A percentile compares a stretch with the other conserved stretches of the same genome.
Evolutionary conservation across 495 filamentous ascomycete species (phyloP).

Genomic region (Xylaria telfairii): DNA sequence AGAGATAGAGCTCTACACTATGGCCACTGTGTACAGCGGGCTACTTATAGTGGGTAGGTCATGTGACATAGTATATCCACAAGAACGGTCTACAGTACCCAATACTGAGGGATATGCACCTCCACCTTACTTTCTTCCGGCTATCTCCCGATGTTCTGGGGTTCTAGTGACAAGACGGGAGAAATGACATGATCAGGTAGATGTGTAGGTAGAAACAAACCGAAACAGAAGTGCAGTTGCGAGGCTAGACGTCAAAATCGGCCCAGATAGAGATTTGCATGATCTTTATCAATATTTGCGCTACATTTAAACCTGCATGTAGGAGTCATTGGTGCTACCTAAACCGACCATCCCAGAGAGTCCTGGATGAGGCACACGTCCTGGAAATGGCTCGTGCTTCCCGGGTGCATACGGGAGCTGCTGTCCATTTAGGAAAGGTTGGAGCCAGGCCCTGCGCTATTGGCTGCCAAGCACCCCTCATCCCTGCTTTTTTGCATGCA

Average conservation of each 20-base stretch:
- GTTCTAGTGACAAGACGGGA: neutral
- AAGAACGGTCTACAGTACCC: neutral
- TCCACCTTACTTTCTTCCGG: neutral
- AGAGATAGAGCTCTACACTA: too few species aligned
- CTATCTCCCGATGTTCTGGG: neutral
- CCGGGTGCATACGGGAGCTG: constrained; percentile 19
- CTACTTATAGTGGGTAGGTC: too few species aligned
- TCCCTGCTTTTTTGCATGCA: constrained; percentile 16
- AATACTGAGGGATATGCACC: neutral
- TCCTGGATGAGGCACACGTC: constrained; percentile 6
- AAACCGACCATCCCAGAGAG: neutral
- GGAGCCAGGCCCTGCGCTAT: constrained; percentile 13
- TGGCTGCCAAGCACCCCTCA: constrained; percentile 3
- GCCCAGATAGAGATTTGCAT: neutral
- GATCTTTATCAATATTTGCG: neutral
- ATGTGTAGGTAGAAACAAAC: neutral
- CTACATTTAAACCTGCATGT: neutral
- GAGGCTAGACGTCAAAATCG: neutral
- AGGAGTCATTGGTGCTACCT: neutral
- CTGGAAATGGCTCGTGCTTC: constrained; percentile 9
- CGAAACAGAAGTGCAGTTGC: neutral
- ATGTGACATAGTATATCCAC: neutral
- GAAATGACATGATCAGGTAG: neutral
- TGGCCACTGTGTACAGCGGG: too few species aligned
- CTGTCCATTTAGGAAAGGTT: neutral